Conservation (phyloP, 1,139 yeast species). For the Suhomyces terraborum region DNA sequence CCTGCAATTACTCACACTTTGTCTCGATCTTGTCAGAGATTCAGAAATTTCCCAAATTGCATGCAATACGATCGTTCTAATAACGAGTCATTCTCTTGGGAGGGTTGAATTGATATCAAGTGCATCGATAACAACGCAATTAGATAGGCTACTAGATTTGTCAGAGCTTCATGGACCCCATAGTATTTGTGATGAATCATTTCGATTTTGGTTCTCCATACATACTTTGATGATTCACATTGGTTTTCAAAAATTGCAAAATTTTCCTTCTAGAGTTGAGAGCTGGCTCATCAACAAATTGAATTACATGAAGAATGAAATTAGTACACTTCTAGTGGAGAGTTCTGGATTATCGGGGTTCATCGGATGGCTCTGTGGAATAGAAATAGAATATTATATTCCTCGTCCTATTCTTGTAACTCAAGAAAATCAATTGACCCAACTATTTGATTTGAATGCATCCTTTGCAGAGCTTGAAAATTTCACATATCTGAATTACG, state of each 20-base stretch:
- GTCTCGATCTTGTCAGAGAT: slow-evolving; percentile 50
- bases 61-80: slow-evolving; percentile 23
- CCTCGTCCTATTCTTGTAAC: neutral
- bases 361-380: slow-evolving; percentile 47
- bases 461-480: slow-evolving; percentile 11
- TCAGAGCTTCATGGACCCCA: slow-evolving; percentile 64
- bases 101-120: slow-evolving; percentile 30
- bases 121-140: slow-evolving; percentile 41
- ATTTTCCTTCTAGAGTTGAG: slow-evolving; percentile 18
- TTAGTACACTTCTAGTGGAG: neutral
- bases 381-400: slow-evolving; percentile 8
- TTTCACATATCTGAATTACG: slow-evolving; percentile 12
- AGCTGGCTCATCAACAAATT: slow-evolving; percentile 55
- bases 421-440: neutral
- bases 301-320: slow-evolving; percentile 16
- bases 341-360: slow-evolving; percentile 34
- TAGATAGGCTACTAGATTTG: slow-evolving; percentile 52
- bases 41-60: slow-evolving; percentile 22
- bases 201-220: slow-evolving; percentile 55
- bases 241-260: slow-evolving; percentile 17
- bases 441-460: neutral
- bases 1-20: slow-evolving; percentile 35
- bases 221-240: slow-evolving; percentile 37
- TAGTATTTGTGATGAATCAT: slow-evolving; percentile 44
- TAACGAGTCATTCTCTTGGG: slow-evolving; percentile 19